Percentiles rank a stretch among this genome's conserved stretches.
These are phyloP conservation scores for Bipolaris oryzae DNA, from an alignment of 2,329 filamentous ascomycete species.

Conservation along the genomic window DNA sequence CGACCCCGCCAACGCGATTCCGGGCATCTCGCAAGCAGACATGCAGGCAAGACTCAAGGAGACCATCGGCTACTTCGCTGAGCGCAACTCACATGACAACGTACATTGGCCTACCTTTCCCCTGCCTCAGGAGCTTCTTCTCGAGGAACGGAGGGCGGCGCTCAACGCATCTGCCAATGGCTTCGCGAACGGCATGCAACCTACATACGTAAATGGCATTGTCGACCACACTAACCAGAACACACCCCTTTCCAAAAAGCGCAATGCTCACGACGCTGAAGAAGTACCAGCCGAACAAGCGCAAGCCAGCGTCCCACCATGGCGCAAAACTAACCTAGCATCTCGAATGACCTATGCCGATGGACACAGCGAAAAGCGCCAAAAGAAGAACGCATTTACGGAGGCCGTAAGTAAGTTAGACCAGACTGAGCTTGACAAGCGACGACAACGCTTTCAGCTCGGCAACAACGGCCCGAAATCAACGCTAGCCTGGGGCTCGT, in stretches of 20 bases:
- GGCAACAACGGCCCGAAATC: slow-evolving; percentile 59
- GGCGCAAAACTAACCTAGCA: slow-evolving; percentile 75
- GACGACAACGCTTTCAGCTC: slow-evolving; percentile 82
- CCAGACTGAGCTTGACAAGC: slow-evolving; percentile 83
- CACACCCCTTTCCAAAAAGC: slow-evolving; percentile 68
- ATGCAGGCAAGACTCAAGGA: slow-evolving; percentile 85
- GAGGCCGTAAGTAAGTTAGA: slow-evolving; percentile 84
- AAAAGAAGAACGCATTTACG: slow-evolving; percentile 55
- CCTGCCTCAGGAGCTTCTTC: slow-evolving; percentile 83
- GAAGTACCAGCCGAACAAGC: slow-evolving; percentile 57
- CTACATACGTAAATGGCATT: slow-evolving; percentile 23
- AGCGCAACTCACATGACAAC: slow-evolving; percentile 70
- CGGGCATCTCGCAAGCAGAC: slow-evolving; percentile 60
- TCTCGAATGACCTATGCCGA: slow-evolving; percentile 73
- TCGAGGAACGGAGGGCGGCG: slow-evolving; percentile 60
- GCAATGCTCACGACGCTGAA: slow-evolving; percentile 73
- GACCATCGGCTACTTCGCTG: slow-evolving; percentile 82
- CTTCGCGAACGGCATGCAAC: slow-evolving; percentile 36
- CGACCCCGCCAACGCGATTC: slow-evolving; percentile 66
- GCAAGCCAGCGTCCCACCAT: slow-evolving; percentile 64
- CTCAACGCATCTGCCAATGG: slow-evolving; percentile 27
- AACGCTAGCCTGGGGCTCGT: slow-evolving; percentile 57
- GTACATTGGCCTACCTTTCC: slow-evolving; percentile 85
- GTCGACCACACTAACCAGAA: slow-evolving; percentile 40
- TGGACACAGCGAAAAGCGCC: slow-evolving; percentile 53